These are phyloP conservation scores for Mortierella alpina DNA, from an alignment of 192 early-diverging fungal genomes.

Conservation along the genomic window DNA sequence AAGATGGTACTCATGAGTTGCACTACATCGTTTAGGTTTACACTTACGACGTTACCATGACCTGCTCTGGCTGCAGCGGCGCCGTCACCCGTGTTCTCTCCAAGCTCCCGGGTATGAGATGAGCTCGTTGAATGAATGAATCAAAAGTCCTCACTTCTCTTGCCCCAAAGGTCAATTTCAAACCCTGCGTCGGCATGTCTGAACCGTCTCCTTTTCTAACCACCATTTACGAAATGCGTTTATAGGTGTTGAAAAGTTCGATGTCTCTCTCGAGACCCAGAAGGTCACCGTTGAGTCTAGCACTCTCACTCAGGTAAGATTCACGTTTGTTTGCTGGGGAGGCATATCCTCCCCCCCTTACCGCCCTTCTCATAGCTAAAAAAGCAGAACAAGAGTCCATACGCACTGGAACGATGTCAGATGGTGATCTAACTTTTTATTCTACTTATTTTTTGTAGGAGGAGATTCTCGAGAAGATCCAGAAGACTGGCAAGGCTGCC, in stretches of 20 bases:
- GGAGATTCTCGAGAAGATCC: constrained; percentile 39
- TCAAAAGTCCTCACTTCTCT: background rate
- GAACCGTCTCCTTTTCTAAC: too few relatives aligned
- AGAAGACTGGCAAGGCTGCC: constrained; percentile 54
- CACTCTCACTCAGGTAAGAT: constrained; percentile 32
- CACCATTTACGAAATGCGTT: background rate
- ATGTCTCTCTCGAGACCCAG: constrained; percentile 73
- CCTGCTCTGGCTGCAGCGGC: constrained; percentile 80
- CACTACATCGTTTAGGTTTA: constrained; percentile 55
- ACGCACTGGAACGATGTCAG: background rate
- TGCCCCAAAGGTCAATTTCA: background rate
- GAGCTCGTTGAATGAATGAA: background rate
- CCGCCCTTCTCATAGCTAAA: background rate
- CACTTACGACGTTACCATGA: constrained; percentile 84
- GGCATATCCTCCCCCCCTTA: background rate
- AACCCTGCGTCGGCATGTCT: background rate
- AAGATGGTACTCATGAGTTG: background rate
- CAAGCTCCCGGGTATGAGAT: constrained; percentile 62
- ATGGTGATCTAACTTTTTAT: background rate
- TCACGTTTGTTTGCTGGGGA: background rate
- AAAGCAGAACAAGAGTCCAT: background rate
- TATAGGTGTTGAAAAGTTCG: constrained; percentile 59
- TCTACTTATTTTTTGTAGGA: constrained; percentile 17
- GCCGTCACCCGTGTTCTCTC: constrained; percentile 76
- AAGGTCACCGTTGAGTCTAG: constrained; percentile 65